Base-by-base conservation (phyloP, 2,329 filamentous ascomycete genomes). In the Helicocarpus griseus region DNA sequence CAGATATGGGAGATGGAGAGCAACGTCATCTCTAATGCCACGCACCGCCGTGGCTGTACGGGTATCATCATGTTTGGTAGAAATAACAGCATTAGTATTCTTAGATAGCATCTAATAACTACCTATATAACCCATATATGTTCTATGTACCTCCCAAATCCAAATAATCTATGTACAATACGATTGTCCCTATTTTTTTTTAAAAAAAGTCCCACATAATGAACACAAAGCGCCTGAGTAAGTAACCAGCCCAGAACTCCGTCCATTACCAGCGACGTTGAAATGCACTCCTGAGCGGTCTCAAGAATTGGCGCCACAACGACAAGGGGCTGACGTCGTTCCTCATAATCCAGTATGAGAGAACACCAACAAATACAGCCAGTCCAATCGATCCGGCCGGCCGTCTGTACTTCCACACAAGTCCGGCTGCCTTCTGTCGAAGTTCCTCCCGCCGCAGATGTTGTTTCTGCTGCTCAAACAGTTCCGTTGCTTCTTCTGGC, bases 401-500 rank as follows among this genome's bases (percentile, higher is more conserved):
- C 54, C 78, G 75, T 48, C 86, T 77, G 68, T 93, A 85, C 57
- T 72, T 73, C 79, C 80, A 83, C 22, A 85, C 59, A 24, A 75
- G 66, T 44, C 71, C 71, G 26, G 77, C 57, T 9, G 77, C 65
- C 57, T 75, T 74, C 54, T 81, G 69, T 29, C 75, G 70, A 33
- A 70, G 68, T 62, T 94, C 84, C 48, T 79, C 75, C 67, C 83
- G 79, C 51, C 74, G 71, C n/a, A 97, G 71, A 60, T 95, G 84
- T 51, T 73, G 74, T 3, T 82, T 81, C 65, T 97, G 91, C 57
- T 76, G 76, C 36, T 80, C 70, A 60, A 96, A 91, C 54, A 83
- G 78, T 4, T 63, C 65, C 55, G 82, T 73, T 2, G 88, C 91
- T 38, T 91, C 79, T 28, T 77, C 69, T 31, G 87, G 67, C 0